These are phyloP conservation scores for Myxozyma sirexii DNA, from an alignment of 805 yeast species.

Conservation along the genomic window DNA sequence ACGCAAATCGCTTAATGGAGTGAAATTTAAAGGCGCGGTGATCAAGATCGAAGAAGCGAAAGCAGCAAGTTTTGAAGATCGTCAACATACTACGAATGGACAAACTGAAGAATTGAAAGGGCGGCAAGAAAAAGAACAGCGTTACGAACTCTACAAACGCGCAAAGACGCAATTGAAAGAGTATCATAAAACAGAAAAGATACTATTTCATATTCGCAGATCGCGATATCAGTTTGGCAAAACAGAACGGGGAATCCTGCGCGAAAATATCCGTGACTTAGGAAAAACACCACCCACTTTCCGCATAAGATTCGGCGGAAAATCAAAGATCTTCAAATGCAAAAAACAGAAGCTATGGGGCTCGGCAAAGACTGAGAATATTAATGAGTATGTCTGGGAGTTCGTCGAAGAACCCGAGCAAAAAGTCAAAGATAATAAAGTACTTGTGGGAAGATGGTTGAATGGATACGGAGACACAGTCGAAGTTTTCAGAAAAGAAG, in stretches of 20 bases:
- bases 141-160: not conserved
- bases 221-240: constrained; percentile 20
- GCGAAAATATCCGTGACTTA: constrained; percentile 59
- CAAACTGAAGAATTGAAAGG: not conserved
- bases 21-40: constrained; percentile 72
- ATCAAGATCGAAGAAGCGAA: constrained; percentile 65
- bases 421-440: constrained; percentile 63
- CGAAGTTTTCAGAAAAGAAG: constrained; percentile 12
- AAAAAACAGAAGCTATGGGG: constrained; percentile 92
- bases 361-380: constrained; percentile 64
- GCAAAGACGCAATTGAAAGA: not conserved
- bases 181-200: not conserved
- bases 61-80: constrained; percentile 49
- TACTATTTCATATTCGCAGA: constrained; percentile 11
- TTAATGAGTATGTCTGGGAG: constrained; percentile 63
- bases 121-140: not conserved
- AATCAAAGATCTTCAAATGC: constrained; percentile 62
- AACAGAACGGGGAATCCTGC: constrained; percentile 51
- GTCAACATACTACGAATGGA: constrained; percentile 10
- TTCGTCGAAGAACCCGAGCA: constrained; percentile 76
- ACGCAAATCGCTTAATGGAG: constrained; percentile 64
- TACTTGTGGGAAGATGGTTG: constrained; percentile 24
- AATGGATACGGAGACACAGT: constrained; percentile 32
- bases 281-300: constrained; percentile 56
- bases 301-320: constrained; percentile 56